Evolutionary conservation across 2,329 filamentous ascomycete genomes (phyloP), one percentile per base, ranked within the genome.

Genomic region (Hymenoscyphus infarciens): DNA sequence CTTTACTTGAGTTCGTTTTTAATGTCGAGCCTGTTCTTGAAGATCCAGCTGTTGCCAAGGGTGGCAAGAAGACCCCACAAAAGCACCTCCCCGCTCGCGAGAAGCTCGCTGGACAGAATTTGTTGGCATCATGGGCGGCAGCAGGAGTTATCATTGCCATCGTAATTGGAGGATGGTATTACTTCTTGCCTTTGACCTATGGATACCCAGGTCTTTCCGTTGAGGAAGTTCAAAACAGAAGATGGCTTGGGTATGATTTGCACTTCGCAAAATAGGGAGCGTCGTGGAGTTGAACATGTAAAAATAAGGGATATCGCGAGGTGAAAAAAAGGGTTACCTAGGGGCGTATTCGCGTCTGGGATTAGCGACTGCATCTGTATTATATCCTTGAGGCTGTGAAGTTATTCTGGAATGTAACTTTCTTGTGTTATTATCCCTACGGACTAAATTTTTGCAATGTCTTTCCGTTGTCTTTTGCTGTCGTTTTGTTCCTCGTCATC

Each of bases 201-300:
- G 95, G 95, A 60, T 93, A 91, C 75, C 95, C 95, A 4, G 94
- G 94, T 38, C 82, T 99, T 72, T 85, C 82, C 61, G 88, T 96
- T 19, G 85, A 88, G 13, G 82, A 92, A 74, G 90, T 99, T 33
- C 78, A 89, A 66, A 84, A 88, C 66, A 87, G 95, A 76, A 97
- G 97, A 82, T 98, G 94, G 94, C 82, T 99, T 68, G 90, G 91
- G 67, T 99, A 98, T 75, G 95, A 99, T 76, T 83, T 99, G 75
- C 95, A 99, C 80, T 99, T 99, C 81, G 95, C 95, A 64, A 99
- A 99, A 85, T 99, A 74, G 61, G 65, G 55, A 54, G 35, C 16
- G 25, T 7, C 45, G 54, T 35, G 3, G 16, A 56, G 55, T 42
- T 57, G 53, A 55, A 16, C 56, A 62, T 67, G 62, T 62, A 64